phyloP scores from a whole-genome alignment of 2,329 filamentous ascomycete species.

The Exophiala bonariae region DNA sequence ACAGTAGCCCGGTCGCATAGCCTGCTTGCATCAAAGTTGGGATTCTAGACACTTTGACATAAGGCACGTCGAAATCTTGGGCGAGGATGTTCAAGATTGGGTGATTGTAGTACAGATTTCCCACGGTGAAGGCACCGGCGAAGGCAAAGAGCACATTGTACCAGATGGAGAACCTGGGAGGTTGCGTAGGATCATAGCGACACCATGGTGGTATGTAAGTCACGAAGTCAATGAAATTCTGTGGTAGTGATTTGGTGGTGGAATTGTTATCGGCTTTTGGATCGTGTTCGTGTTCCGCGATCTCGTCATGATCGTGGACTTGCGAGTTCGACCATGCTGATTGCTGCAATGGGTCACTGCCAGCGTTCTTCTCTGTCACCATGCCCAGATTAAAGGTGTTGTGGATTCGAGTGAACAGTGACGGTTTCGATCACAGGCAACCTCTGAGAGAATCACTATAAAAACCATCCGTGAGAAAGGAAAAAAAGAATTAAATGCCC shows the following conservation, averaged over 20 bases:
- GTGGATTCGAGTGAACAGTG: too few species aligned
- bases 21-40: conserved; percentile 78
- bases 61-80: conserved; percentile 66
- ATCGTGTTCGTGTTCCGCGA: conserved; percentile 15
- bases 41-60: conserved; percentile 66
- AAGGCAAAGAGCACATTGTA: conserved; percentile 57
- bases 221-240: conserved; percentile 11
- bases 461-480: too few species aligned
- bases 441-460: too few species aligned
- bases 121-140: conserved; percentile 66
- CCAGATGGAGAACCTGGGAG: conserved; percentile 66
- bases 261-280: conserved; percentile 4
- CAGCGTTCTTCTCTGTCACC: too few species aligned
- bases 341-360: neutral
- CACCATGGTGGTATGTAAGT: conserved; percentile 64
- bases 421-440: too few species aligned
- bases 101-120: conserved; percentile 69
- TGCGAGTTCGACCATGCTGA: conserved; percentile 6
- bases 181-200: conserved; percentile 66
- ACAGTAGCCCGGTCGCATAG: conserved; percentile 71
- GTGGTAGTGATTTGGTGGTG: neutral
- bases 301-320: conserved; percentile 2
- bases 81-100: conserved; percentile 77
- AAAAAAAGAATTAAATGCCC: too few species aligned
- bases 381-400: too few species aligned